Percentiles rank a stretch among this genome's conserved stretches.
These are phyloP conservation scores for Pseudohyphozyma bogoriensis DNA, from an alignment of 768 basidiomycete genomes.

Conservation along the genomic window DNA sequence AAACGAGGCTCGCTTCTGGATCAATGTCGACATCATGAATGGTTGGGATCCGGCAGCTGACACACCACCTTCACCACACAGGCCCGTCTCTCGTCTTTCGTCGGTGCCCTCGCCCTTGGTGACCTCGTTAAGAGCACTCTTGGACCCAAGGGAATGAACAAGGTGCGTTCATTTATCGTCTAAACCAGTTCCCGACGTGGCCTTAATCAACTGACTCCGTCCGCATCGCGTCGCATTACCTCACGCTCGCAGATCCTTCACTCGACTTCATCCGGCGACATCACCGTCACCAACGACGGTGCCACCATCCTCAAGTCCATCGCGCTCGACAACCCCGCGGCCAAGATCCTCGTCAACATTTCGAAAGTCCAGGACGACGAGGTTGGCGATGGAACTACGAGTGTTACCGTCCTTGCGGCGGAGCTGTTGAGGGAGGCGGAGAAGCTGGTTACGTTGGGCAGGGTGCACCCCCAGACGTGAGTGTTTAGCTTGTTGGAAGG, in stretches of 20 bases:
- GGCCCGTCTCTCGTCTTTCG: slow-evolving; percentile 94
- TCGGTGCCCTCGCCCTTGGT: slow-evolving; percentile 91
- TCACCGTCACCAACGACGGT: slow-evolving; percentile 97
- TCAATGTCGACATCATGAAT: not conserved
- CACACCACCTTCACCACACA: slow-evolving; percentile 33
- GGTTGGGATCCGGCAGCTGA: no score
- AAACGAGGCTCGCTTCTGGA: not conserved
- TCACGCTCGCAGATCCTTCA: no score
- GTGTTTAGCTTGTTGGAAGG: no score
- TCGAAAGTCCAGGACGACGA: slow-evolving; percentile 99
- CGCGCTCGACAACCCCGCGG: slow-evolving; percentile 84
- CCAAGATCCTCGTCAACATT: slow-evolving; percentile 98
- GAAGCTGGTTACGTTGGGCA: slow-evolving; percentile 69
- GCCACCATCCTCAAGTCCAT: slow-evolving; percentile 97
- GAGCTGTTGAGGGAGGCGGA: slow-evolving; percentile 92
- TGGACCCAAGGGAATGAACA: slow-evolving; percentile 99
- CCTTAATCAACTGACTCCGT: no score
- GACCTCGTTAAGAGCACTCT: slow-evolving; percentile 98
- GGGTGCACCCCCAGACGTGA: slow-evolving; percentile 93
- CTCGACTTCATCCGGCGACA: slow-evolving; percentile 74
- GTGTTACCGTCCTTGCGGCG: slow-evolving; percentile 80
- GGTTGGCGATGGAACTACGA: slow-evolving; percentile 89
- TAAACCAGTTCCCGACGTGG: no score
- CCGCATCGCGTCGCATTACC: no score
- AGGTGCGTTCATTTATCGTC: no score